Evolutionary conservation across 176 grass and related monocot genomes (phyloP), one percentile per base, ranked within the genome.

Genomic region (Carex myosuroides): DNA sequence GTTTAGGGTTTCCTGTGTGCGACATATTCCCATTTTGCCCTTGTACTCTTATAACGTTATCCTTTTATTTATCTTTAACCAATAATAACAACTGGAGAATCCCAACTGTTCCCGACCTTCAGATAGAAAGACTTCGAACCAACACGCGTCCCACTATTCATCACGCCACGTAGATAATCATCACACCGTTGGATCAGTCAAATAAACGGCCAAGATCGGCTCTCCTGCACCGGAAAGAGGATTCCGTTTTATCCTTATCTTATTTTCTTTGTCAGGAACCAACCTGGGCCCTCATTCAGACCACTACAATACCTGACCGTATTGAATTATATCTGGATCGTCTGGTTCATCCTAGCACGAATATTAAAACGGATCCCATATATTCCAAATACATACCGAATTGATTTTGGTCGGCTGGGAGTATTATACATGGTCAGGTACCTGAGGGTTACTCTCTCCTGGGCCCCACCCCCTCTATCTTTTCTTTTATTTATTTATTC

Each of bases 231-330:
- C n/a, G 10, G 17, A 70, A 3, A 20, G 33, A 70, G 7, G 16
- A 70, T 18, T 69, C 67, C 35, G 67, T 42, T 42, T 70, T 70
- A 70, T 70, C 67, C 67, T 70, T 42, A 70, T 70, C 67, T 14
- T 20, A 70, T 70, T 70, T 70, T 44, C 67, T 41, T 20, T 70
- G 32, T 42, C 67, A n/a, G 35, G 20, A 70, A 70, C 67, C 67
- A n/a, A 70, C 67, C 18, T 42, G 35, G 67, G 35, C 16, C 35
- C 35, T 6, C 42, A 50, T 0, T 50, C 46, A 0, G 8, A 3
- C 46, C 2, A 0, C 0, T 50, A 0, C 10, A 12, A 2, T 50
- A 50, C 46, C 8, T 50, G 42, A 44, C 42, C 8, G 42, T 44
- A 0, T 1, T 2, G 0, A 44, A 44, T 8, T 0, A 44, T 6